Evolutionary conservation across 1,139 yeast genomes (phyloP).

Genomic region (Candida anutae): DNA sequence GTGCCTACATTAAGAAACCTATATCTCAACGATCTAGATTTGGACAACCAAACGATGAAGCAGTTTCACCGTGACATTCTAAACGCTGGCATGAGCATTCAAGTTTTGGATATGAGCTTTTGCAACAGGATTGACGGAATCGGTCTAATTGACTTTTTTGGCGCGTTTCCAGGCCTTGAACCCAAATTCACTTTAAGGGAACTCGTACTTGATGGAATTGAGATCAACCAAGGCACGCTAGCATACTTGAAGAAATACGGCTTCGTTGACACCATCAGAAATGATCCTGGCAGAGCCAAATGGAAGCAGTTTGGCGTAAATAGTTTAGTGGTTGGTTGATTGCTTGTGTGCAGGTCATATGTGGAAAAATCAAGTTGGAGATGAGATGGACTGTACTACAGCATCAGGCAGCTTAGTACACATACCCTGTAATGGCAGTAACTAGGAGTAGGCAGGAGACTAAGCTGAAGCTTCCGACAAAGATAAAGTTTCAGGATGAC

Average conservation of each 20-base stretch:
- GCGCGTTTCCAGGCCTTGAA: conserved; percentile 7
- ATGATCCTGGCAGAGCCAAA: conserved; percentile 19
- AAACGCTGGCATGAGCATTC: conserved; percentile 11
- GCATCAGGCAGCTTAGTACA: not conserved
- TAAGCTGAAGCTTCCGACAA: conserved; percentile 7
- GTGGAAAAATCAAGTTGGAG: conserved; percentile 1
- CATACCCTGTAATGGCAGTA: conserved; percentile 6
- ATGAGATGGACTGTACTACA: conserved; percentile 3
- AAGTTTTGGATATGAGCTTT: conserved; percentile 29
- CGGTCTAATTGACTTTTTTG: conserved; percentile 29
- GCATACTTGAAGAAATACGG: conserved; percentile 12
- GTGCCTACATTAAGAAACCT: conserved; percentile 20
- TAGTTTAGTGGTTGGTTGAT: conserved; percentile 11
- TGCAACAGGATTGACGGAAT: conserved; percentile 29
- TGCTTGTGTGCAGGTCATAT: conserved; percentile 1
- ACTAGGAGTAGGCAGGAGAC: conserved; percentile 13
- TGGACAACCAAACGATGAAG: conserved; percentile 30
- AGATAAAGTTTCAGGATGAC: conserved; percentile 15
- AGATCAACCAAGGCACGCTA: conserved; percentile 25
- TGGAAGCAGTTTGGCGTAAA: conserved; percentile 36
- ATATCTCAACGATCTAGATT: conserved; percentile 27
- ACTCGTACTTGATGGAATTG: conserved; percentile 29
- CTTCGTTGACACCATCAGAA: conserved; percentile 13
- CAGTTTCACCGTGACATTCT: conserved; percentile 20
- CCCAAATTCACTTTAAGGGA: conserved; percentile 11